These are phyloP conservation scores for Nymphaea colorata DNA, from an alignment of 164 flowering plant species.

Conservation along the genomic window DNA sequence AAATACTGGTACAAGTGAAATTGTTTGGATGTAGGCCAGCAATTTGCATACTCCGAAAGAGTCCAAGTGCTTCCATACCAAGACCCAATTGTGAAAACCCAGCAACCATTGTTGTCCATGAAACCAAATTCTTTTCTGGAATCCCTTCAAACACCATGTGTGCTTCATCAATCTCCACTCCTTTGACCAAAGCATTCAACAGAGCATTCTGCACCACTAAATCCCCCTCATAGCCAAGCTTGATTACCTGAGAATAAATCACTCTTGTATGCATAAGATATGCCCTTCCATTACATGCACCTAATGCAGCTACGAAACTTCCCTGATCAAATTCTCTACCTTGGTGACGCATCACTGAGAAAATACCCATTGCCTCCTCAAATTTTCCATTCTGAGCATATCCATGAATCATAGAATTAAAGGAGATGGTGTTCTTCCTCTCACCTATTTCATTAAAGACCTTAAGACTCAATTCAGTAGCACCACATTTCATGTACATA, in stretches of 20 bases:
- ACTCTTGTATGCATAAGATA: slow-evolving; percentile 30
- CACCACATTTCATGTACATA: slow-evolving; percentile 31
- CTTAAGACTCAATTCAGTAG: slow-evolving; percentile 16
- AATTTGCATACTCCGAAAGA: slow-evolving; percentile 18
- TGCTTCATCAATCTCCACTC: slow-evolving; percentile 23
- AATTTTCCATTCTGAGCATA: slow-evolving; percentile 19
- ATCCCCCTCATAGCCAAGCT: slow-evolving; percentile 13
- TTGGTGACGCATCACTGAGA: slow-evolving; percentile 16
- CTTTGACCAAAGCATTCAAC: slow-evolving; percentile 28
- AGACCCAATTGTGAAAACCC: slow-evolving; percentile 22
- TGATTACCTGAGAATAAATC: slow-evolving; percentile 23
- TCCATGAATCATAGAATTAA: slow-evolving; percentile 35
- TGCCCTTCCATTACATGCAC: slow-evolving; percentile 21
- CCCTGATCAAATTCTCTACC: slow-evolving; percentile 23
- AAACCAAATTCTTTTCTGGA: slow-evolving; percentile 6
- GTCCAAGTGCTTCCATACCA: slow-evolving; percentile 15
- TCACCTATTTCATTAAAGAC: slow-evolving; percentile 22
- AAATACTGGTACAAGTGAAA: slow-evolving; percentile 19
- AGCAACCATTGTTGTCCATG: slow-evolving; percentile 40
- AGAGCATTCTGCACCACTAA: slow-evolving; percentile 17
- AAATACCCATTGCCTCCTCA: slow-evolving; percentile 13
- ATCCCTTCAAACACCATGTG: slow-evolving; percentile 16
- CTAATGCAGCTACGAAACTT: slow-evolving; percentile 37
- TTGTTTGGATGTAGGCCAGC: slow-evolving; percentile 21
- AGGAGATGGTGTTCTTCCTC: slow-evolving; percentile 32